Conservation (phyloP, 1,139 yeast genomes). For the Lodderomyces beijingensis region DNA sequence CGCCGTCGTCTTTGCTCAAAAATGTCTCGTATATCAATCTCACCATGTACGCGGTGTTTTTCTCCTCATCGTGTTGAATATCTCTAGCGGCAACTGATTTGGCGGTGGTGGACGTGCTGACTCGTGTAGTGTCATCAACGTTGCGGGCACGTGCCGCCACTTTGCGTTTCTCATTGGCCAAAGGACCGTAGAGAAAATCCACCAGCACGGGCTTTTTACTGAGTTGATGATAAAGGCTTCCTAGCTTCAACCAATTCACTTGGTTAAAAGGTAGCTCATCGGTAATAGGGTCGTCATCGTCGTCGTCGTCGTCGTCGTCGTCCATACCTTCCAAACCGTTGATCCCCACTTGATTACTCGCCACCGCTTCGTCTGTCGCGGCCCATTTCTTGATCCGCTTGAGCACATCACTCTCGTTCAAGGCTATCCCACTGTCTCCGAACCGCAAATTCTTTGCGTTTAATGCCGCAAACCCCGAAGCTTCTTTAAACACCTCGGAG, state of each 20-base stretch:
- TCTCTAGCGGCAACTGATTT: conserved; percentile 49
- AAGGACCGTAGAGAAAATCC: conserved; percentile 70
- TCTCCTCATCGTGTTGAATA: conserved; percentile 43
- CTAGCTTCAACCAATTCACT: conserved; percentile 59
- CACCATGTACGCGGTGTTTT: conserved; percentile 61
- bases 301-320: conserved; percentile 10
- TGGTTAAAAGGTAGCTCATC: conserved; percentile 28
- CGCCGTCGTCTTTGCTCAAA: conserved; percentile 23
- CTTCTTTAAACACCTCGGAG: conserved; percentile 38
- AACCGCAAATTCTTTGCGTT: conserved; percentile 58
- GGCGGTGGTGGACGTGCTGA: conserved; percentile 45
- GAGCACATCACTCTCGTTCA: conserved; percentile 47
- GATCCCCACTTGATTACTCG: conserved; percentile 6
- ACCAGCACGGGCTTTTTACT: conserved; percentile 48
- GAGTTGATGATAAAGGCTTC: conserved; percentile 46
- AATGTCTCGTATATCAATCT: conserved; percentile 40
- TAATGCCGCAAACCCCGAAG: conserved; percentile 37
- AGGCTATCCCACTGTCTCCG: conserved; percentile 47
- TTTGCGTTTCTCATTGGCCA: conserved; percentile 57
- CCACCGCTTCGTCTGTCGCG: conserved; percentile 17
- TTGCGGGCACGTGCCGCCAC: conserved; percentile 31
- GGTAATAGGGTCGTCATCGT: conserved; percentile 9
- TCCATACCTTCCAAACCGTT: conserved; percentile 6
- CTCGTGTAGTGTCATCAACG: conserved; percentile 41
- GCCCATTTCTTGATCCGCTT: conserved; percentile 35